Evolutionary conservation across 2,329 filamentous ascomycete species (phyloP).

Genomic region (Sordariomycetes sp.): DNA sequence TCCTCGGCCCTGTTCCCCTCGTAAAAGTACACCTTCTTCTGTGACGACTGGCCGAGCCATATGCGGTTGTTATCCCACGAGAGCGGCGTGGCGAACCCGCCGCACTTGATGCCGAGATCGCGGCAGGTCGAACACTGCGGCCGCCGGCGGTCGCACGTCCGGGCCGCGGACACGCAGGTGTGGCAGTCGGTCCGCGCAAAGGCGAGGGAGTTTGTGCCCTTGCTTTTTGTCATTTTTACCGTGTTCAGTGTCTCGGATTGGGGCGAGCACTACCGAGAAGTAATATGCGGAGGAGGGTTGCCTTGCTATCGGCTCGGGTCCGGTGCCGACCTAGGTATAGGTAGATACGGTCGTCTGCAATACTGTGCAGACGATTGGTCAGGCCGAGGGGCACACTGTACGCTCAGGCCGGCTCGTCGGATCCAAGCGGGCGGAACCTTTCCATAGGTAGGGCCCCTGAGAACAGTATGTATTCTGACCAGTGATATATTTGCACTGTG

Average conservation of each 20-base stretch:
- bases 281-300: neutral
- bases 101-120: neutral
- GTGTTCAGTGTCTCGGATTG: neutral
- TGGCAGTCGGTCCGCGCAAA: neutral
- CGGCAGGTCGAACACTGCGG: neutral
- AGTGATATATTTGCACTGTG: too few species aligned
- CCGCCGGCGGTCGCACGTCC: neutral
- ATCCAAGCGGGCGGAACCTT: too few species aligned
- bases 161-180: neutral
- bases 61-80: neutral
- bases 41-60: neutral
- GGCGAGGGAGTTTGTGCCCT: neutral
- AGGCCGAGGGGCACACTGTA: too few species aligned
- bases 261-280: neutral
- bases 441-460: too few species aligned
- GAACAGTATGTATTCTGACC: too few species aligned
- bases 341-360: too few species aligned
- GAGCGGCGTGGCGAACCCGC: neutral
- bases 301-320: too few species aligned
- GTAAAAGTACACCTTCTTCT: neutral
- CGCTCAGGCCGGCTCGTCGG: too few species aligned
- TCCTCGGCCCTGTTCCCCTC: neutral
- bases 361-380: too few species aligned
- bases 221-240: neutral
- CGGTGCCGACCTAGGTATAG: too few species aligned